phyloP scores from a whole-genome alignment of 225 moss, liverwort and hornwort genomes.

The Bryoerythrophyllum caledonicum region DNA sequence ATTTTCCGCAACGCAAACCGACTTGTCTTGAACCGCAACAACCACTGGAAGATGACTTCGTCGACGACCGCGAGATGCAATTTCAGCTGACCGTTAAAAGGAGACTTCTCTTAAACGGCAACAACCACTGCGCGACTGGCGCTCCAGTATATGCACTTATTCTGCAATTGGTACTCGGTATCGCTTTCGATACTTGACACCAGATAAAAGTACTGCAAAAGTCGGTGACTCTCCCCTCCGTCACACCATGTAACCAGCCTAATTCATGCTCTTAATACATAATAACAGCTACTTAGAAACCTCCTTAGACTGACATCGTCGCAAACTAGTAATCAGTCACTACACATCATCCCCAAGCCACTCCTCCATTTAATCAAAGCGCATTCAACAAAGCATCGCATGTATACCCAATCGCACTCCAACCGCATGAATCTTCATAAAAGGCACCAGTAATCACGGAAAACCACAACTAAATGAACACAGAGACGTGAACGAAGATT shows the following conservation, averaged over 20 bases:
- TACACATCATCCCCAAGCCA: neutral
- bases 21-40: constrained; percentile 1
- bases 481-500: too few relatives aligned
- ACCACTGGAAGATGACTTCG: neutral
- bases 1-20: neutral
- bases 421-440: neutral
- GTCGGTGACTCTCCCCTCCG: constrained; percentile 13
- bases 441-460: neutral
- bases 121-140: neutral
- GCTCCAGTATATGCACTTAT: neutral
- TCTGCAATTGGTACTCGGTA: neutral
- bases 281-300: neutral
- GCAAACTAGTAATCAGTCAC: neutral
- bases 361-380: neutral
- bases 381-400: constrained; percentile 5
- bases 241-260: constrained; percentile 10
- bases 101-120: neutral
- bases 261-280: neutral
- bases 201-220: neutral
- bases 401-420: constrained; percentile 1
- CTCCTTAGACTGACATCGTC: neutral
- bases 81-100: neutral
- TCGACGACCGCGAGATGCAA: neutral
- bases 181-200: neutral
- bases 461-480: too few relatives aligned